Evolutionary conservation across 2,329 filamentous ascomycete species (phyloP).

Genomic region (Colletotrichum filicis): DNA sequence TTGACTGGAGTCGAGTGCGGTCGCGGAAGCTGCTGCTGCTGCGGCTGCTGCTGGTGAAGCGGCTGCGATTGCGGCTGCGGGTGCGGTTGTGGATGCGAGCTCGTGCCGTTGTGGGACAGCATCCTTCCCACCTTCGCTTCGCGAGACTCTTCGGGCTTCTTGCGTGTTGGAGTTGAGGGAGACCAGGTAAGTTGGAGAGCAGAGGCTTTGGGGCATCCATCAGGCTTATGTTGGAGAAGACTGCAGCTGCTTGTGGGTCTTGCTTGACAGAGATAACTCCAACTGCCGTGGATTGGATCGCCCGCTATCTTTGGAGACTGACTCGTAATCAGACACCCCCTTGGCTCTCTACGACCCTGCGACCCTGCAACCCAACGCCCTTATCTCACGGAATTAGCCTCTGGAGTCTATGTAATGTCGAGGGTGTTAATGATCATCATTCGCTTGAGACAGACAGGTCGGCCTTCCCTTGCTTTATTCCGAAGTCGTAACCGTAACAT

Average conservation of each 20-base stretch:
- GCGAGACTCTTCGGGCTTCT: background rate
- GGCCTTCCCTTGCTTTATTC: slow-evolving; percentile 4
- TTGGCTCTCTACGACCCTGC: slow-evolving; percentile 2
- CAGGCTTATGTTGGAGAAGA: slow-evolving; percentile 35
- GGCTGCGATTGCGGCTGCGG: slow-evolving; percentile 9
- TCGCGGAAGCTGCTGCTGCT: slow-evolving; percentile 13
- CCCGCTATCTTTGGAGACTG: slow-evolving; percentile 28
- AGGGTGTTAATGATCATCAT: background rate
- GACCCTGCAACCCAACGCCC: background rate
- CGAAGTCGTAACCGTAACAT: slow-evolving; percentile 14
- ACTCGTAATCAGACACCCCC: slow-evolving; percentile 16
- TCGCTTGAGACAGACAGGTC: background rate
- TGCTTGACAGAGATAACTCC: slow-evolving; percentile 3
- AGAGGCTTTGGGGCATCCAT: slow-evolving; percentile 14
- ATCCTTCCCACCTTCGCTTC: slow-evolving; percentile 5
- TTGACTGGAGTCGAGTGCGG: slow-evolving; percentile 34
- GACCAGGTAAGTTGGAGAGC: slow-evolving; percentile 30
- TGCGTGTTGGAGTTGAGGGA: slow-evolving; percentile 22
- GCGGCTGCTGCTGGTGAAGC: slow-evolving; percentile 26
- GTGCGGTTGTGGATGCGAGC: slow-evolving; percentile 11
- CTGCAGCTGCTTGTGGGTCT: slow-evolving; percentile 6
- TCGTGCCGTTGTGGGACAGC: slow-evolving; percentile 26
- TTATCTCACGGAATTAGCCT: background rate
- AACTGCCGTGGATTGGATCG: slow-evolving; percentile 1
- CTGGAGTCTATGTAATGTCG: background rate